Percentiles rank a stretch among this genome's conserved stretches.
phyloP scores from a whole-genome alignment of 2,329 filamentous ascomycete genomes.

The Arthroderma sp. region DNA sequence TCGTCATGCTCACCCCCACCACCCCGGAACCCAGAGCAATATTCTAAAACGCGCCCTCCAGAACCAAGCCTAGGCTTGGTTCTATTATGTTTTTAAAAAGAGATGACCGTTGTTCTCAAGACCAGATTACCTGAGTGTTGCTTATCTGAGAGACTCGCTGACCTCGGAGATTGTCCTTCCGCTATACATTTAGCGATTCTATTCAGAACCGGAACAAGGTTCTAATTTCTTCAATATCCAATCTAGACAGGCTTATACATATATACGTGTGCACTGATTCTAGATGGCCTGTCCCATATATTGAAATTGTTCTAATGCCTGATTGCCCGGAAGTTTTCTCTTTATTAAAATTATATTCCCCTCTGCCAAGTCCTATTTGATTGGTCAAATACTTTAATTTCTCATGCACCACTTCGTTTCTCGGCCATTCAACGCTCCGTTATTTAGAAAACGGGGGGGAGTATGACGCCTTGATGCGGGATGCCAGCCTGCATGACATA shows the following conservation, averaged over 20 bases:
- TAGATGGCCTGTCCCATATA: neutral
- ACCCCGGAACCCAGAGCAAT: neutral
- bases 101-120: neutral
- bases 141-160: neutral
- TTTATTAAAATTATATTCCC: neutral
- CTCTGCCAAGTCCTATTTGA: neutral
- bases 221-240: slow-evolving; percentile 1
- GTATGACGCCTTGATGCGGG: neutral
- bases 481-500: neutral
- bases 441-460: neutral
- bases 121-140: neutral
- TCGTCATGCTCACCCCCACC: slow-evolving; percentile 1
- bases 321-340: neutral
- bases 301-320: neutral
- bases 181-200: neutral
- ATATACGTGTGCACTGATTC: neutral
- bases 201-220: slow-evolving; percentile 6
- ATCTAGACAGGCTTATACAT: neutral
- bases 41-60: neutral
- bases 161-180: slow-evolving; percentile 4
- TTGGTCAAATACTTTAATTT: neutral
- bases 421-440: neutral
- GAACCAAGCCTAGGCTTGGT: neutral
- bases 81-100: neutral
- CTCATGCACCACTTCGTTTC: neutral